Evolutionary conservation across 2,329 filamentous ascomycete genomes (phyloP).

Genomic region (Corynespora cassiicola): DNA sequence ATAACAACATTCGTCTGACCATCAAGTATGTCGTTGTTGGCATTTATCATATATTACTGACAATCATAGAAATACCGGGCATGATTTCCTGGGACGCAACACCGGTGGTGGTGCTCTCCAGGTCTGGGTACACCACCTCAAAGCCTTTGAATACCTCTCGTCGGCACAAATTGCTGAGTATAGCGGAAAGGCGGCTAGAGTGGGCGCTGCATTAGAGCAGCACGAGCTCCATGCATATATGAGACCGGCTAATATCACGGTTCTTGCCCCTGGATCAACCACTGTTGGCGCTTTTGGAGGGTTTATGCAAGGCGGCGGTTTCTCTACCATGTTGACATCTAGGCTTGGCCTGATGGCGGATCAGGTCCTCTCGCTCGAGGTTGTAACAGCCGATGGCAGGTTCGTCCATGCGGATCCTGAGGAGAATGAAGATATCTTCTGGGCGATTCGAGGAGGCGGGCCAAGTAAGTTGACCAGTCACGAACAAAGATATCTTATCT

Average conservation of each 20-base stretch:
- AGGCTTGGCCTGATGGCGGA: slow-evolving; percentile 45
- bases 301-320: slow-evolving; percentile 57
- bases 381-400: slow-evolving; percentile 32
- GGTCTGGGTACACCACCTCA: slow-evolving; percentile 32
- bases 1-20: slow-evolving; percentile 35
- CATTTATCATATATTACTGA: slow-evolving; percentile 8
- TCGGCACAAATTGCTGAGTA: slow-evolving; percentile 25
- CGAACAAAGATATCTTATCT: no score
- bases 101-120: slow-evolving; percentile 36
- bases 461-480: slow-evolving; percentile 22
- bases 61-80: slow-evolving; percentile 31
- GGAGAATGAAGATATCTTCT: slow-evolving; percentile 35
- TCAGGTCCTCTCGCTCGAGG: slow-evolving; percentile 30
- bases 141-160: slow-evolving; percentile 32
- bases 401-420: slow-evolving; percentile 28
- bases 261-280: slow-evolving; percentile 25
- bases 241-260: slow-evolving; percentile 25
- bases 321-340: slow-evolving; percentile 55
- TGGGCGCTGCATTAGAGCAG: slow-evolving; percentile 31
- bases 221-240: slow-evolving; percentile 29
- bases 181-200: slow-evolving; percentile 27
- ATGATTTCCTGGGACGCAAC: slow-evolving; percentile 33
- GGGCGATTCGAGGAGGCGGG: slow-evolving; percentile 36
- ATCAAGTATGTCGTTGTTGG: slow-evolving; percentile 27
- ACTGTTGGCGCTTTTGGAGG: slow-evolving; percentile 56